Base-by-base conservation (phyloP, 352 stramenopile species). In the Phytophthora uliginosa region DNA sequence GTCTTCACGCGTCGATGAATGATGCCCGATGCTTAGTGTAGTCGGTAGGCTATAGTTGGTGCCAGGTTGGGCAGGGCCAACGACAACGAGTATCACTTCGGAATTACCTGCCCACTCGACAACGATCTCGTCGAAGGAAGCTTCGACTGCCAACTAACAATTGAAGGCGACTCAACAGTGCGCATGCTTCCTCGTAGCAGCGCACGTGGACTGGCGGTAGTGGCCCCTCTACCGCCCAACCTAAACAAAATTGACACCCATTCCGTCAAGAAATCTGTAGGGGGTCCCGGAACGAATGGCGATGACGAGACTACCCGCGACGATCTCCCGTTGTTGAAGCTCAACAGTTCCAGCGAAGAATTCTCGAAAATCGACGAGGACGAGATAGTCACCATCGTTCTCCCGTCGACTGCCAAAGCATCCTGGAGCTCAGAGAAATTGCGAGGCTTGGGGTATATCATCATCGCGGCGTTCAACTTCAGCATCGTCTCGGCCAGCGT, bases 401-500 rank as follows among this genome's bases (percentile, higher is more conserved):
- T 70, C 20, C 61, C 54, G n/a, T 61, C 54, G 45, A 66, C 15
- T 4, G 38, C 40, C 15, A 47, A 22, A 20, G 38, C 34, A 20
- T 18, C 26, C 1, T 73, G 66, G 24, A 67, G 55, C 8, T 31
- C 73, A 22, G 63, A 71, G n/a, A 68, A 73, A 3, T 22, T 81
- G 13, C 57, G 71, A 18, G 79, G 70, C 4, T 66, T 92, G 5
- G 67, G 59, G 1, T 86, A 79, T 48, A 83, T 92, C 47, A 64
- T 79, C 0, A 62, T 84, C 12, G 71, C 85, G 0, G 78, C 80
- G 2, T 79, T 93, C 54, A 86, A 80, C 64, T 89, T 90, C 66
- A 93, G 85, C 55, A 73, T 89, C 67, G 83, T 85, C 24, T 89
- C 83, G 5, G 68, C 59, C 5, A 85, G 83, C 57, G 63, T 91